Evolutionary conservation across 352 stramenopile genomes (phyloP), one percentile per base, ranked within the genome.

Genomic region (Phytophthora niederhauseri): DNA sequence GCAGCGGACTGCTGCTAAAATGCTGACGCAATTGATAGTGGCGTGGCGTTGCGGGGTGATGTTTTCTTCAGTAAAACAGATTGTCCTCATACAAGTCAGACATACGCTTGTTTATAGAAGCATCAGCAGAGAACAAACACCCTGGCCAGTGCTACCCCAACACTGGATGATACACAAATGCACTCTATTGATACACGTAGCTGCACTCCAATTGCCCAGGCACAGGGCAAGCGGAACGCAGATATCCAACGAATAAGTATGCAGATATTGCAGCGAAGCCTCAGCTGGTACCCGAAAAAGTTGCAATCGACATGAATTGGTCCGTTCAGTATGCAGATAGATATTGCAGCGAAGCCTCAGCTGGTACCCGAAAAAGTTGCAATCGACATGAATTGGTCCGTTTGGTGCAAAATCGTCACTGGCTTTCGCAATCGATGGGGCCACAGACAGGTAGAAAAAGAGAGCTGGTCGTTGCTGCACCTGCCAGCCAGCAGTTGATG

Each of bases 241-340:
- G 14, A 14, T 5, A 4, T 41, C 14, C 34, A 17, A 4, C 48
- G 70, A 51, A 63, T 41, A 71, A 71, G 70, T 19, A 61, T 12
- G n/a, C 9, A 70, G 11, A 34, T 15, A 41, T 64, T 58, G 46
- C 8, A 38, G 36, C 49, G 72, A 93, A 91, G 85, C 84, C 85
- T 93, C 84, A 90, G 85, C 50, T 92, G 85, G 85, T 93, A 93
- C 85, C 85, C 85, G 85, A 93, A 93, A 93, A 90, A 86, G 73
- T 90, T 92, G 85, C 82, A 92, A 94, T 94, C 85, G 85, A 89
- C 85, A 89, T 94, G 84, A 91, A 92, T 92, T 93, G 84, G 84
- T 93, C 84, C 85, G 85, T 90, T 88, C n/a, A 71, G 70, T 19
- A 61, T 12, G n/a, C 9, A 70, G 11, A 34, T 15, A 41, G n/a